phyloP scores from a whole-genome alignment of 176 grass and related monocot genomes.

The Tuctoria greenei region DNA sequence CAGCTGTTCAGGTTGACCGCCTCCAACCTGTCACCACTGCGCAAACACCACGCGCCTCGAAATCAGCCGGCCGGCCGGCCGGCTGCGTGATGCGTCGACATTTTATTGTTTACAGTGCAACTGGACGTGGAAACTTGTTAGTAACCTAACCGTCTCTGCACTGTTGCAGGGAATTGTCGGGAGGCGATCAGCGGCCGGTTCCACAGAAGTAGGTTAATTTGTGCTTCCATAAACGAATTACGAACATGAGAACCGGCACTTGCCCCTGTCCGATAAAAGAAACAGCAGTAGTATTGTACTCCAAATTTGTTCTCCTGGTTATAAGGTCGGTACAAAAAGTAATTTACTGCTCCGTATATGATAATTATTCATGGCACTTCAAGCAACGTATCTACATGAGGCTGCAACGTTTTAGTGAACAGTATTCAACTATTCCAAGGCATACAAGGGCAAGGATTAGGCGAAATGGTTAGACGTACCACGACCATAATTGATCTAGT shows the following conservation, averaged over 20 bases:
- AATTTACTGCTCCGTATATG: background rate
- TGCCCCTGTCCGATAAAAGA: background rate
- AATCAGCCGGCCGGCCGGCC: slow-evolving; percentile 23
- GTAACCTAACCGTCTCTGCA: background rate
- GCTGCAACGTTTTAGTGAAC: background rate
- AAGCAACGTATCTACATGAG: background rate
- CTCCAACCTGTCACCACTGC: slow-evolving; percentile 1
- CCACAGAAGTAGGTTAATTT: background rate
- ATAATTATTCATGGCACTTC: background rate
- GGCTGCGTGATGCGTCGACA: background rate
- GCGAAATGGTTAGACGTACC: background rate
- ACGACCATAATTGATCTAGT: background rate
- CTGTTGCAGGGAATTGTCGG: background rate
- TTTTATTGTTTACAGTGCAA: slow-evolving; percentile 41
- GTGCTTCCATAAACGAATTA: background rate
- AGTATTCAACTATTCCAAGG: background rate
- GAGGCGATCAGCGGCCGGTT: background rate
- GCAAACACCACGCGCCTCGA: background rate
- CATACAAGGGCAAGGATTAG: background rate
- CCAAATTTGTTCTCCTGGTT: background rate
- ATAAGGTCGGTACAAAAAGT: background rate
- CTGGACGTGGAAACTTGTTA: background rate
- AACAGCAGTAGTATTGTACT: background rate
- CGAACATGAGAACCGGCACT: background rate
- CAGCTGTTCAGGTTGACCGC: slow-evolving; percentile 37